Evolutionary conservation across 2,329 filamentous ascomycete species (phyloP), one percentile per base, ranked within the genome.

Genomic region (Paecilomyces sp.): DNA sequence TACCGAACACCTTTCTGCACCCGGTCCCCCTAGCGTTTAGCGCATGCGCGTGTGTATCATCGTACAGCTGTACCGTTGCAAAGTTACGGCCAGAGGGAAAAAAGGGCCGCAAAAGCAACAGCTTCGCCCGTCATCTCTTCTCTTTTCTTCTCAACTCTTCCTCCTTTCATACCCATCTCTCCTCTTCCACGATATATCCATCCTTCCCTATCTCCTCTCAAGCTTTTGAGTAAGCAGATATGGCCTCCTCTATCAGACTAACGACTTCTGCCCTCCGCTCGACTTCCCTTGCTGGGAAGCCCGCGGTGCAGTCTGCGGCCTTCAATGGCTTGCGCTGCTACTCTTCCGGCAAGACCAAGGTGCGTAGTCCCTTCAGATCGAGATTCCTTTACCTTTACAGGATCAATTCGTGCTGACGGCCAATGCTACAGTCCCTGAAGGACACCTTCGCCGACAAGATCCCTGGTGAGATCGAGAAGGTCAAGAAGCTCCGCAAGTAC

Each of bases 401-500:
- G n/a, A 47, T 15, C 15, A 47, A 47, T 18, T 9, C 3, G 56
- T 62, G 61, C 66, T 68, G 65, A 76, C 72, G 56, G 30, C 55
- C 57, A 66, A 66, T 57, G 13, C 22, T 62, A 59, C 70, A 99
- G 94, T 92, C 92, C 70, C 82, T 99, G 76, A 99, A 99, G 85
- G 94, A 99, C 79, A 93, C 92, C 76, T 97, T 99, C 79, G 93
- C 93, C 76, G 92, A 94, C 79, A 89, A 93, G 74, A 85, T 99
- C 65, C 94, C 94, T 71, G 91, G 88, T 78, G 95, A 97, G 87
- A 89, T 97, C 76, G 94, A 99, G 83, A 91, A 97, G 87, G 92
- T 99, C 84, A 99, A 99, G 91, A 88, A 91, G 79, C 88, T 99
- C 74, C 87, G 91, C 79, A 97, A 97, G 91, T 96, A 83, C 77